Evolutionary conservation across 208 protist species (phyloP), one percentile per base, ranked within the genome.

Genomic region (Sergeia podlipaevii): DNA sequence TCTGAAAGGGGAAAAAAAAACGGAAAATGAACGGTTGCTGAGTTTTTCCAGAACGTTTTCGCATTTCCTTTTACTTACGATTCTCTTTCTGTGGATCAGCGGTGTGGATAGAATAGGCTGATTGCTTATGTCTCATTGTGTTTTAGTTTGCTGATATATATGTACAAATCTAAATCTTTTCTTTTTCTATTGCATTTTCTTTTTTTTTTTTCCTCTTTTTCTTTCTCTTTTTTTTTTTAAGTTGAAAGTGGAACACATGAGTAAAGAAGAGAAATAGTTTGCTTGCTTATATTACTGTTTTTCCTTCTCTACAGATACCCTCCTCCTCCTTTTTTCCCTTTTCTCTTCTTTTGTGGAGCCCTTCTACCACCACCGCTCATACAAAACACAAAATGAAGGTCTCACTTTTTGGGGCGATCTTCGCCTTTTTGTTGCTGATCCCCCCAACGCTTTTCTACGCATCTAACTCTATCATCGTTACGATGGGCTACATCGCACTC

Each of bases 331-430:
- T 53, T 6, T 43, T 34, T 27, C 15, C 55, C 3, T 34, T 30
- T 28, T 27, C 36, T 43, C 30, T 53, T n/a, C 38, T 44, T 5
- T 51, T 21, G 5, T 29, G 17, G 15, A 49, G 33, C 11, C 20
- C n/a, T 27, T 34, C 44, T 34, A 21, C 5, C 5, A 49, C 20
- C 34, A 43, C 2, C 4, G 21, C 24, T n/a, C 15, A 27, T 37
- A 8, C 0, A 23, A 50, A 29, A 26, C 11, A 29, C 38, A 45
- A 51, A 49, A 74, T 77, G 72, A 67, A 78, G 52, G 47, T 83
- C 8, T 64, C 74, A 24, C 11, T 63, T 23, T 53, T 33, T 36
- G 77, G 82, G 10, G 20, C 62, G 24, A 50, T 83, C 15, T 34
- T 74, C 41, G 17, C 63, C 36, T 29, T 41, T 36, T 23, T 42